phyloP scores from a whole-genome alignment of 345 rosid species.

The Durio zibethinus region DNA sequence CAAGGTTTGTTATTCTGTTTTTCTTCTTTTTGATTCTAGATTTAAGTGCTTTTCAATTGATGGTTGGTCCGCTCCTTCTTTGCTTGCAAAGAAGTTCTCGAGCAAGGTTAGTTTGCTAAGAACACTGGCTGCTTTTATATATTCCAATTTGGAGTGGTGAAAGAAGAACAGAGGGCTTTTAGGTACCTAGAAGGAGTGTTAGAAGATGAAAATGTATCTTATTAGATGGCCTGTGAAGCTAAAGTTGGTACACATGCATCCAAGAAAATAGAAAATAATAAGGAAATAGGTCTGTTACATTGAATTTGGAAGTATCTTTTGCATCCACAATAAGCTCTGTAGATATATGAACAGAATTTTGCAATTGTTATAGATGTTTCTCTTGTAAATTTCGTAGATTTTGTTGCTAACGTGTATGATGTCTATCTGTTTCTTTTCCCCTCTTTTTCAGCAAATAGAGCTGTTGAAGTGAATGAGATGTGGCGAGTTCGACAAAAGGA shows the following conservation, averaged over 20 bases:
- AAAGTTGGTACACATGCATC: neutral
- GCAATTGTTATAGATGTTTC: neutral
- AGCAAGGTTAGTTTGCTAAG: neutral
- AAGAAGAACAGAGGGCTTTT: neutral
- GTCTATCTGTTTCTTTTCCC: conserved; percentile 11
- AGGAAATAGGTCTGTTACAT: neutral
- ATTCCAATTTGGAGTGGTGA: neutral
- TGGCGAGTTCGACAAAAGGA: conserved; percentile 78
- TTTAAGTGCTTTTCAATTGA: neutral
- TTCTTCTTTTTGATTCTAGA: neutral
- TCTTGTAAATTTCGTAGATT: neutral
- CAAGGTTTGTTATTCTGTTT: conserved; percentile 49
- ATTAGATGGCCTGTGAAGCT: neutral
- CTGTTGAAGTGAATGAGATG: conserved; percentile 82
- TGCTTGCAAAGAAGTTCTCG: neutral
- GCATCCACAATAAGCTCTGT: neutral
- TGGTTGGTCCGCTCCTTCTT: neutral
- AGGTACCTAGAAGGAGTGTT: neutral
- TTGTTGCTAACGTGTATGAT: neutral
- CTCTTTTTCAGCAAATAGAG: conserved; percentile 59
- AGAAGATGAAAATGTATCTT: neutral
- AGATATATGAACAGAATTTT: neutral
- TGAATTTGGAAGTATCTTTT: neutral
- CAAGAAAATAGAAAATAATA: neutral
- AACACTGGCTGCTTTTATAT: neutral